Conservation (phyloP, 306 rosid genomes). For the Oemleria cerasiformis region DNA sequence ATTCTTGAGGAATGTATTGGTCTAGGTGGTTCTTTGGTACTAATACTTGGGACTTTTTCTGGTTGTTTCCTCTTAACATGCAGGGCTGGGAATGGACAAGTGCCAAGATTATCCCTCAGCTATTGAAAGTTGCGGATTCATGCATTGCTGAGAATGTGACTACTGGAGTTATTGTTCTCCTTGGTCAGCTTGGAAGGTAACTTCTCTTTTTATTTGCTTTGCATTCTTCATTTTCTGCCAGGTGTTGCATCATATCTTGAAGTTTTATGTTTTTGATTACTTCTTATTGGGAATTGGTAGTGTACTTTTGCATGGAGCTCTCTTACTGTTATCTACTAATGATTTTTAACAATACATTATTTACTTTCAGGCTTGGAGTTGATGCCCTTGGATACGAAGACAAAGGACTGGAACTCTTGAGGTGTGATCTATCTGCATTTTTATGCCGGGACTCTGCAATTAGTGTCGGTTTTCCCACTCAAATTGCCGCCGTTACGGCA, state of each 20-base stretch:
- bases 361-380: slow-evolving; percentile 63
- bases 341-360: background rate
- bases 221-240: background rate
- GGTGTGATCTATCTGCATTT: slow-evolving; percentile 45
- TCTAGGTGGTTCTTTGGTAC: background rate
- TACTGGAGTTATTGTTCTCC: slow-evolving; percentile 57
- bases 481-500: slow-evolving; percentile 53
- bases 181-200: slow-evolving; percentile 93
- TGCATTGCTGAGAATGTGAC: slow-evolving; percentile 41
- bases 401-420: slow-evolving; percentile 49
- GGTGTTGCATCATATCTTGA: background rate
- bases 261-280: background rate
- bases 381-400: slow-evolving; percentile 66
- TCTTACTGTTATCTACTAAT: background rate
- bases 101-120: slow-evolving; percentile 48
- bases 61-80: slow-evolving; percentile 33
- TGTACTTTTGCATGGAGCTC: background rate
- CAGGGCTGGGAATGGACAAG: slow-evolving; percentile 83
- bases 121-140: slow-evolving; percentile 52
- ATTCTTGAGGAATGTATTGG: background rate
- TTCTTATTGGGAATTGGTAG: no score
- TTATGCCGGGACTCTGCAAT: slow-evolving; percentile 31
- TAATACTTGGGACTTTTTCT: slow-evolving; percentile 13
- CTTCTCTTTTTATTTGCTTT: slow-evolving; percentile 19
- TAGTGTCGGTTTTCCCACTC: slow-evolving; percentile 41